Evolutionary conservation across 1,139 yeast species (phyloP), one percentile per base, ranked within the genome.

Genomic region (Yamadazyma sp.): DNA sequence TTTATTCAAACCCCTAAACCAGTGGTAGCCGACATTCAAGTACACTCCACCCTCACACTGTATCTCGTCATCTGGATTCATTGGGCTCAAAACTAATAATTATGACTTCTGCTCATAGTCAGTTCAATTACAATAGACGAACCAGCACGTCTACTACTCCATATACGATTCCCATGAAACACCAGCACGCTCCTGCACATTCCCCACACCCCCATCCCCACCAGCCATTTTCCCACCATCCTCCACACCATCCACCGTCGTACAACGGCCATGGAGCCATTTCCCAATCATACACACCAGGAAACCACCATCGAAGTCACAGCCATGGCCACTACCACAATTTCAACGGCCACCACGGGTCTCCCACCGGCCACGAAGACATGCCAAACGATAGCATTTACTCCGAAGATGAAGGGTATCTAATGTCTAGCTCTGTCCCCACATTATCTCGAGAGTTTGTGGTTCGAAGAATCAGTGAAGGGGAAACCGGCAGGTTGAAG

Each of bases 401-500:
- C 15, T 25, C 28, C 9, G 29, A 27, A n/a, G 31, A 29, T 18
- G 31, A 18, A 17, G 23, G 22, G 14, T 18, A 29, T 6, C 11
- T 27, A 22, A 37, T 62, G 24, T 62, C 70, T 2, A 44, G 65
- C 1, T 62, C 71, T 1, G 75, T 70, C 2, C 80, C 81, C 1
- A 66, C 75, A 41, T 64, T 84, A 34, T 73, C 85, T 10, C 66
- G 94, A 44, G 86, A 82, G 48, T 84, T 84, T 64, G 94, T 86
- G 8, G 92, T 84, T 16, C 70, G 95, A 44, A 69, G 95, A 43
- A 86, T 85, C 38, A 80, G 88, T 39, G 95, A 86, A 58, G 95
- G 95, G 31, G 95, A 86, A 58, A 78, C 88, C 2, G 95, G 95
- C 8, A 62, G 95, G 38, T 69, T 86, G 37, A 86, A 86, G 57